Percentiles rank a stretch among this genome's conserved stretches.
phyloP scores from a whole-genome alignment of 371 early-diverging fungal genomes.

The Capniomyces stellatus region DNA sequence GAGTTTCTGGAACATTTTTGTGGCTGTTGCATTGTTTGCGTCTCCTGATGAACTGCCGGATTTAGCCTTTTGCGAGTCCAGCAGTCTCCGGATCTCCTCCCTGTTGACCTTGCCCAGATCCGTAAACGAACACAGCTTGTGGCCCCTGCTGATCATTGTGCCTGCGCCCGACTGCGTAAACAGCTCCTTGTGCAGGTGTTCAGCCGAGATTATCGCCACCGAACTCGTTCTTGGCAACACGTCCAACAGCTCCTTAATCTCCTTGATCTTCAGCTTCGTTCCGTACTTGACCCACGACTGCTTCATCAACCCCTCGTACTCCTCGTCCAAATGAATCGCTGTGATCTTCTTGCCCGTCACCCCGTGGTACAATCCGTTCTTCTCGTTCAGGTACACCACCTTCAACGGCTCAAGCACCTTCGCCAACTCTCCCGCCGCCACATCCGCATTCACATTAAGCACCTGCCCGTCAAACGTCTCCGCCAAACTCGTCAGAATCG shows the following conservation, averaged over 20 bases:
- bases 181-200: slow-evolving; percentile 87
- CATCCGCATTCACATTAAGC: slow-evolving; percentile 94
- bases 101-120: slow-evolving; percentile 46
- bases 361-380: slow-evolving; percentile 84
- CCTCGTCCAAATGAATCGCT: slow-evolving; percentile 90
- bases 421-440: slow-evolving; percentile 90
- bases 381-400: slow-evolving; percentile 89
- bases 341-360: slow-evolving; percentile 83
- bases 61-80: background rate
- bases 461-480: slow-evolving; percentile 91
- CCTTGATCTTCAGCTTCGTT: slow-evolving; percentile 83
- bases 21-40: background rate
- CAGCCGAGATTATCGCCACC: slow-evolving; percentile 90
- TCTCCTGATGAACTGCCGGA: too few relatives aligned
- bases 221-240: slow-evolving; percentile 86
- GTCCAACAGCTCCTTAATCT: slow-evolving; percentile 88
- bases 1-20: slow-evolving; percentile 7
- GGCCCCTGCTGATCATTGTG: slow-evolving; percentile 86
- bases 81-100: slow-evolving; percentile 64
- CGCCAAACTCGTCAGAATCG: slow-evolving; percentile 87
- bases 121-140: slow-evolving; percentile 57
- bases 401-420: slow-evolving; percentile 89
- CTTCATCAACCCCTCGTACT: slow-evolving; percentile 63
- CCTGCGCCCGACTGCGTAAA: slow-evolving; percentile 94
- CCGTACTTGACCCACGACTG: slow-evolving; percentile 93